Percentiles rank a stretch among this genome's conserved stretches.
Evolutionary conservation across 345 rosid genomes (phyloP).

Genomic region (Acer saccharum): DNA sequence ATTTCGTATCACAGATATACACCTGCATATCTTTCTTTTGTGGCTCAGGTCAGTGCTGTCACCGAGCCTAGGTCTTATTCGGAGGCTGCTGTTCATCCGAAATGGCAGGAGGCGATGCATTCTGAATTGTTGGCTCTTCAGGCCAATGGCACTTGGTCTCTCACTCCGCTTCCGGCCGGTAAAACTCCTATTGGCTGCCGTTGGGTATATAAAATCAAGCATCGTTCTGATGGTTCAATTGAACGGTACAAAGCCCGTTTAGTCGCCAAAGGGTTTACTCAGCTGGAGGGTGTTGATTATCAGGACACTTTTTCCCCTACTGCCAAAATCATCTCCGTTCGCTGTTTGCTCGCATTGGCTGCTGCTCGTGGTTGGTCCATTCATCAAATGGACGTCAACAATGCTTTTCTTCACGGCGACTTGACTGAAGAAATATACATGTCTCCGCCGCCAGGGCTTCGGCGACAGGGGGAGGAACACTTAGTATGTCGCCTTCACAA

Average conservation of each 20-base stretch:
- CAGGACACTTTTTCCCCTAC: neutral
- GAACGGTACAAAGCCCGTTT: neutral
- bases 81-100: too few relatives aligned
- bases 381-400: neutral
- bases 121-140: too few relatives aligned
- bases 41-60: too few relatives aligned
- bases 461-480: neutral
- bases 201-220: neutral
- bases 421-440: neutral
- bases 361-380: neutral
- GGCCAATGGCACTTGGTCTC: too few relatives aligned
- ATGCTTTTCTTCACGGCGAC: too few relatives aligned
- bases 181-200: too few relatives aligned
- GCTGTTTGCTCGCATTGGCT: neutral
- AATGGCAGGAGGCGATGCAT: too few relatives aligned
- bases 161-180: too few relatives aligned
- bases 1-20: too few relatives aligned
- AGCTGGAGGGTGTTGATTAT: neutral
- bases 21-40: too few relatives aligned
- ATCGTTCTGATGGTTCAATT: neutral
- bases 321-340: neutral
- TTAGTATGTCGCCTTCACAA: neutral
- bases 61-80: too few relatives aligned
- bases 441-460: neutral
- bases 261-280: neutral